Percentiles rank a stretch among this genome's conserved stretches.
Conservation (phyloP, 345 rosid genomes). For the Microthlaspi erraticum region DNA sequence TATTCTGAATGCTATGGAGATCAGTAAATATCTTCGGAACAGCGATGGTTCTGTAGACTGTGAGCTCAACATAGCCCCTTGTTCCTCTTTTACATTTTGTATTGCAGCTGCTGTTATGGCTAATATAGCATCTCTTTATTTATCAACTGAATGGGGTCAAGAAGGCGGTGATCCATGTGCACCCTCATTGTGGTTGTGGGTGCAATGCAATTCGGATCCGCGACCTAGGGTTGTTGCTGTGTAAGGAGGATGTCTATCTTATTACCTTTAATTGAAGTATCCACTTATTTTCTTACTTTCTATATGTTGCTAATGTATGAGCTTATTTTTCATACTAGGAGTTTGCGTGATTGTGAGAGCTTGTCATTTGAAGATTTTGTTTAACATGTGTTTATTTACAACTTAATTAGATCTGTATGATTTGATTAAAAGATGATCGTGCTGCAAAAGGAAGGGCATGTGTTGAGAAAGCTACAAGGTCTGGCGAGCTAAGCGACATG, state of each 20-base stretch:
- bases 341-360: too few species aligned
- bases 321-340: constrained; percentile 1
- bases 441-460: too few species aligned
- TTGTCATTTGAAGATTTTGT: too few species aligned
- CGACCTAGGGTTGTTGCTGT: constrained; percentile 65
- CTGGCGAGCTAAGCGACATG: too few species aligned
- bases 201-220: constrained; percentile 70
- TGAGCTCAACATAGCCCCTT: constrained; percentile 43
- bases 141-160: constrained; percentile 78
- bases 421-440: too few species aligned
- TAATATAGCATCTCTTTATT: constrained; percentile 54
- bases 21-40: constrained; percentile 68
- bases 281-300: too few species aligned
- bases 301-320: neutral
- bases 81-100: too few species aligned
- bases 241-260: constrained; percentile 56
- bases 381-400: too few species aligned
- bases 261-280: too few species aligned
- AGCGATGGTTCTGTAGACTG: constrained; percentile 84
- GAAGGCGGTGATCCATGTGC: constrained; percentile 98
- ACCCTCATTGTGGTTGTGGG: constrained; percentile 96
- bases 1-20: constrained; percentile 94
- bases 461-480: too few species aligned
- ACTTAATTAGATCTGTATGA: too few species aligned
- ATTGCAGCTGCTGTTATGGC: constrained; percentile 68